phyloP scores from a whole-genome alignment of 2,329 filamentous ascomycete genomes.

The Arthrobotrys iridis region DNA sequence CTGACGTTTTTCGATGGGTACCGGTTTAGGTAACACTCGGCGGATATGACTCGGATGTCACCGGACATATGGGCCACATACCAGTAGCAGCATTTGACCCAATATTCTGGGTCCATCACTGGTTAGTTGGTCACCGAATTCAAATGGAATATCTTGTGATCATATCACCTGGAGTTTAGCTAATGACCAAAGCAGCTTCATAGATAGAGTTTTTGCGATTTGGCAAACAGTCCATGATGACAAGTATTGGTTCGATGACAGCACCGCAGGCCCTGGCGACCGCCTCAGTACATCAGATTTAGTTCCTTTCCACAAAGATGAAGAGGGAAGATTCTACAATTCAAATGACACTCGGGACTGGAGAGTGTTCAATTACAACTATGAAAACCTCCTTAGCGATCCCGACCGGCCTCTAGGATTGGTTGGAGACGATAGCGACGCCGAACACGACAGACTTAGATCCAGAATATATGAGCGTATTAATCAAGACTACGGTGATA shows the following conservation, averaged over 20 bases:
- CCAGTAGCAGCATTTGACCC: conserved; percentile 40
- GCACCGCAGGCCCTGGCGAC: background rate
- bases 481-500: background rate
- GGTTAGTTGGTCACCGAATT: background rate
- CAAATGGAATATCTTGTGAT: too few species aligned
- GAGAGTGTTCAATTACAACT: background rate
- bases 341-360: background rate
- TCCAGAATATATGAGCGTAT: background rate
- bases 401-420: background rate
- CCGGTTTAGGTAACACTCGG: background rate
- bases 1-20: background rate
- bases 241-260: background rate
- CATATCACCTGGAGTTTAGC: too few species aligned
- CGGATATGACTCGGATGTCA: background rate
- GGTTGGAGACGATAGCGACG: background rate
- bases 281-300: background rate
- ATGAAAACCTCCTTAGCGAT: background rate
- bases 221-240: background rate
- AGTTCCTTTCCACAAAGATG: background rate
- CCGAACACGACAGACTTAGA: too few species aligned
- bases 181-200: background rate
- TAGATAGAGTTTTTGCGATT: background rate
- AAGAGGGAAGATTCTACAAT: background rate
- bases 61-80: conserved; percentile 29
- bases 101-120: conserved; percentile 44